phyloP scores from a whole-genome alignment of 1,284 basidiomycete genomes.

The Irpex lacteus region DNA sequence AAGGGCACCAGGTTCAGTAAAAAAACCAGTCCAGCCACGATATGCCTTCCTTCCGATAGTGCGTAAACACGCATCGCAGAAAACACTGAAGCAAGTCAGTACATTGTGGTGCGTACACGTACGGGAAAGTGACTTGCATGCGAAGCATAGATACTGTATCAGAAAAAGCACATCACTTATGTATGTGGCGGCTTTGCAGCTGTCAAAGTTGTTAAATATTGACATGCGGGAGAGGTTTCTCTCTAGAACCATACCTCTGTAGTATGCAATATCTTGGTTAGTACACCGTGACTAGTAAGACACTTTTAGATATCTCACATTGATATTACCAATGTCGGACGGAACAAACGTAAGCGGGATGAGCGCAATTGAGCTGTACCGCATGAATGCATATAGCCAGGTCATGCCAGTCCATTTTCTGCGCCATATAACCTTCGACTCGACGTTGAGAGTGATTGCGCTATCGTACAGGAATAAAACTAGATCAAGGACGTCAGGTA shows the following conservation, averaged over 20 bases:
- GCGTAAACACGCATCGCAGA: neutral
- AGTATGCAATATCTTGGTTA: neutral
- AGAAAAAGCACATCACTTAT: neutral
- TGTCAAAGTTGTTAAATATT: neutral
- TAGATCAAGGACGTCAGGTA: too few relatives aligned
- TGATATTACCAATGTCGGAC: too few relatives aligned
- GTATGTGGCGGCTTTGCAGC: neutral
- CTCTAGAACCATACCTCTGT: neutral
- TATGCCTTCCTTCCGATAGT: neutral
- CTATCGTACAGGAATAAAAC: too few relatives aligned
- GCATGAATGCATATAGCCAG: neutral
- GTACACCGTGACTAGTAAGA: neutral
- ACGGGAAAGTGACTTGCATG: neutral
- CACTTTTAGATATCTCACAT: neutral
- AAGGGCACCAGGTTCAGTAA: neutral
- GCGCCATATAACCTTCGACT: neutral
- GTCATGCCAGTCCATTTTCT: neutral
- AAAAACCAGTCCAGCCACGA: neutral
- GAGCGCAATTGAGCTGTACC: neutral
- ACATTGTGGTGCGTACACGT: neutral
- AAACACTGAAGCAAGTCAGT: neutral
- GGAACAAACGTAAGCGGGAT: neutral
- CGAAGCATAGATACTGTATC: neutral
- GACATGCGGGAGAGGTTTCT: neutral
- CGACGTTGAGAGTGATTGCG: too few relatives aligned